Evolutionary conservation across 805 yeast genomes (phyloP).

Genomic region (Cephaloascus albidus): DNA sequence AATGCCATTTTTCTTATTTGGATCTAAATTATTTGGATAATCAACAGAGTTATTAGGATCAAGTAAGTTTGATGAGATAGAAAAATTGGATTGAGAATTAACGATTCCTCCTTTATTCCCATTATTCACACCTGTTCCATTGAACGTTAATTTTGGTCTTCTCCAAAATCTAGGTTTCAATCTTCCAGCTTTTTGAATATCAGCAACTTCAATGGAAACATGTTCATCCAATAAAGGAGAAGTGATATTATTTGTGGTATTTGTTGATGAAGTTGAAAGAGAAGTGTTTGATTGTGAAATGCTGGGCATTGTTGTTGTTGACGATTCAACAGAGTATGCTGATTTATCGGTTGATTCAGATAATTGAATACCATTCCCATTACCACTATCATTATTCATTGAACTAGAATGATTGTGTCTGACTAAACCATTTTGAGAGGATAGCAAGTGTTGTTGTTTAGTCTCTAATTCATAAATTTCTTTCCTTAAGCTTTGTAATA

Average conservation of each 20-base stretch:
- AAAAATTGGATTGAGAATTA: conserved; percentile 3
- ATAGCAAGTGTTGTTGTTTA: neutral
- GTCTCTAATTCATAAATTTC: neutral
- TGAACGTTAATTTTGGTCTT: conserved; percentile 18
- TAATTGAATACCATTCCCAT: neutral
- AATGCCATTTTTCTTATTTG: neutral
- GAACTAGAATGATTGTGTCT: neutral
- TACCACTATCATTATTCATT: too few relatives aligned
- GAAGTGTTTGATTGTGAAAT: neutral
- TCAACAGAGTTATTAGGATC: conserved; percentile 1
- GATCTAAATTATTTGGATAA: conserved; percentile 1
- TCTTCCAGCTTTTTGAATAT: conserved; percentile 31
- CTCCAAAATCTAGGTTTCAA: conserved; percentile 29
- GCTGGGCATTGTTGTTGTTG: too few relatives aligned
- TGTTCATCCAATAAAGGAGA: conserved; percentile 1
- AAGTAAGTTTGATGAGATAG: neutral
- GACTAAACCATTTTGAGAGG: neutral
- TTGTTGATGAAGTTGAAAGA: neutral
- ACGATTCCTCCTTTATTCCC: conserved; percentile 3
- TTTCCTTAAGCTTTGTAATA: neutral
- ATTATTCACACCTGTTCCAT: neutral
- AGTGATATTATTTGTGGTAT: too few relatives aligned
- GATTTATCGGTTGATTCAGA: too few relatives aligned
- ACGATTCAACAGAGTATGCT: too few relatives aligned
- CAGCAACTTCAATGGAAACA: conserved; percentile 13